A percentile compares a stretch with the other conserved stretches of the same genome.
phyloP scores from a whole-genome alignment of 352 stramenopile genomes.

The Globisporangium viniferum region DNA sequence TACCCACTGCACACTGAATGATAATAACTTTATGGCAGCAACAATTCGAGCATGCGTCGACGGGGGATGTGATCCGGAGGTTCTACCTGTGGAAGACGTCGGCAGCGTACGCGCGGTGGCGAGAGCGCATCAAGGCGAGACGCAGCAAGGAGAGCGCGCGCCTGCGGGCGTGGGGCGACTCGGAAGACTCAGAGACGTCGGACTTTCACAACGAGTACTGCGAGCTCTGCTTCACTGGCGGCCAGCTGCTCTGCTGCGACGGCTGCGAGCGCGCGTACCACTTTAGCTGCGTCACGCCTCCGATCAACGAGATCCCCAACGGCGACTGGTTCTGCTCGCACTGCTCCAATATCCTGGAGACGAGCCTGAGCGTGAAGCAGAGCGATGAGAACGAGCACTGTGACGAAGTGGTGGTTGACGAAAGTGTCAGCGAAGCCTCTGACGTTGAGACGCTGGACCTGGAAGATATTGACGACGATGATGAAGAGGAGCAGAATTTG shows the following conservation, averaged over 20 bases:
- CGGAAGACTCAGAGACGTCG: constrained; percentile 31
- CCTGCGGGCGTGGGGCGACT: constrained; percentile 42
- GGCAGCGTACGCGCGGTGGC: constrained; percentile 46
- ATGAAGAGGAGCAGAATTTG: constrained; percentile 18
- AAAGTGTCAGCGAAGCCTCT: constrained; percentile 3
- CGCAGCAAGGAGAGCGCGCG: constrained; percentile 42
- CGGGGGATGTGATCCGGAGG: constrained; percentile 46
- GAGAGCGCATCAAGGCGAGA: constrained; percentile 30
- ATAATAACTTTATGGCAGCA: constrained; percentile 24
- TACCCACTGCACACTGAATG: background rate
- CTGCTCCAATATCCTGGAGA: constrained; percentile 30
- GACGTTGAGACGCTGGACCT: constrained; percentile 15
- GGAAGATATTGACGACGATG: constrained; percentile 19
- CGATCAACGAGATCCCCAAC: constrained; percentile 49
- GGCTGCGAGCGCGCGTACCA: constrained; percentile 70
- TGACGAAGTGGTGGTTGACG: constrained; percentile 18
- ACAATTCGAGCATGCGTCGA: constrained; percentile 35
- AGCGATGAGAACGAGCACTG: constrained; percentile 32
- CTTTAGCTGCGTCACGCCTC: constrained; percentile 63
- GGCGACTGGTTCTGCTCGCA: constrained; percentile 61
- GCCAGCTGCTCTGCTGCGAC: constrained; percentile 63
- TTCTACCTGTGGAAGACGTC: constrained; percentile 77
- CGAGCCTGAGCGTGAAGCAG: constrained; percentile 5
- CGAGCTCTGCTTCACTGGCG: constrained; percentile 62
- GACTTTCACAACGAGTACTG: constrained; percentile 64